These are phyloP conservation scores for Leishmania major DNA, from an alignment of 208 protist species.

Conservation along the genomic window DNA sequence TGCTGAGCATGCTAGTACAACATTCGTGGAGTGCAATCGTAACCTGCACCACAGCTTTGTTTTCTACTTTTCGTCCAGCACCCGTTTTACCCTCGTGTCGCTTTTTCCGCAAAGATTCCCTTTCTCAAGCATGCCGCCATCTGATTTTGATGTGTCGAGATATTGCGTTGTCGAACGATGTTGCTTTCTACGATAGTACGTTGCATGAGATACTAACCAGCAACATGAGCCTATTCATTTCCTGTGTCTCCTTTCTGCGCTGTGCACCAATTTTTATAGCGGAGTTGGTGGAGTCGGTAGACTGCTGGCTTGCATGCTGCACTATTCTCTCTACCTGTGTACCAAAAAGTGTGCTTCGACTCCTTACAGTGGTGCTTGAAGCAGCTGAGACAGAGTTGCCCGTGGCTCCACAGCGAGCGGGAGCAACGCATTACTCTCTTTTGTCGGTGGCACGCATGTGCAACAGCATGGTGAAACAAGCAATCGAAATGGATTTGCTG, in stretches of 20 bases:
- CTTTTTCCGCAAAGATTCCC: constrained; percentile 26
- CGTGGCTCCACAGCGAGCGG: not conserved
- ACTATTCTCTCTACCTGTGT: constrained; percentile 16
- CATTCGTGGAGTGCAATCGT: constrained; percentile 23
- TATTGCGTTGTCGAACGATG: constrained; percentile 26
- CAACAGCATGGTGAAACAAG: constrained; percentile 12
- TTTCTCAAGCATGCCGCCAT: not conserved
- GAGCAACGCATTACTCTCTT: not conserved
- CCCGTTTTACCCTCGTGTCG: not conserved
- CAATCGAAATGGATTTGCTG: constrained; percentile 14
- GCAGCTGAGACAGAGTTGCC: not conserved
- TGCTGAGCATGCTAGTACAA: constrained; percentile 16
- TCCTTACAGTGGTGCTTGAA: constrained; percentile 9
- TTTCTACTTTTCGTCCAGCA: not conserved
- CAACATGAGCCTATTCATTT: constrained; percentile 10
- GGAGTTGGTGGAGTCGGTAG: not conserved
- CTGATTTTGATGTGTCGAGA: constrained; percentile 20
- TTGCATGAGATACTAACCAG: constrained; percentile 25
- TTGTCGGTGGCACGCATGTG: not conserved
- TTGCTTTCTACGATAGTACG: constrained; percentile 13
- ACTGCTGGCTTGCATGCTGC: constrained; percentile 14
- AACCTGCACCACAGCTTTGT: constrained; percentile 1
- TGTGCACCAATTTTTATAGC: constrained; percentile 17
- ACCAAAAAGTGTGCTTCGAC: constrained; percentile 14
- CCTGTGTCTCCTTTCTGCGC: not conserved